Evolutionary conservation across 805 yeast genomes (phyloP), one percentile per base, ranked within the genome.

Genomic region (Candida verbasci): DNA sequence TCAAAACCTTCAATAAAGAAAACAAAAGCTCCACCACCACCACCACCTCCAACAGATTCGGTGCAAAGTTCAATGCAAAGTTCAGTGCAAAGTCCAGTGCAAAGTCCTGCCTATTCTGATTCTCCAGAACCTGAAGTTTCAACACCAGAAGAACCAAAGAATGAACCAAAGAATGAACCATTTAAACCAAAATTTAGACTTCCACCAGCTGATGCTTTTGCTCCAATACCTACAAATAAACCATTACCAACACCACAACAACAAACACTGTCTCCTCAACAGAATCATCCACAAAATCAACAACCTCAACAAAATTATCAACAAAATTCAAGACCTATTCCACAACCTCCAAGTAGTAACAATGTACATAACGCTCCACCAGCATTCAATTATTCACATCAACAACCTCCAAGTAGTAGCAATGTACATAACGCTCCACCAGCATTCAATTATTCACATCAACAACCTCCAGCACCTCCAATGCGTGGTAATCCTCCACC

Each of bases 21-120:
- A 8, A 60, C 55, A 33, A 61, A 59, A 45, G 64, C 65, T 3
- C 65, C 68, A 2, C 68, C 69, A 1, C 70, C 70, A 6, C 70
- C 72, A 4, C 70, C 70, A 2, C 49, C 56, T 14, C 16, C 46
- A 15, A 36, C 51, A 21, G 12, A 55, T 14, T 14, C 46, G 12
- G 37, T 50, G 20, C n/a, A 12, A 4, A 16, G 44, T 9, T 38
- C 43, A 10, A 15, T 40, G 18, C 41, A 46, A 23, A 39, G 38
- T 24, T 24, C 43, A n/a, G 9, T 20, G 9, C 22, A 20, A 20
- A 25, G 17, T 15, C 27, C 52, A 9, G 25, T 41, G 3, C 29
- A 52, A 9, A 23, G 39, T 20, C 44, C 43, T 6, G 35, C 43
- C 6, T 30, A 34, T 31, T 30, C 45, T 8, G 35, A 44, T 14